Base-by-base conservation (phyloP, 108 stramenopile genomes). In the Ochromonas danica region DNA sequence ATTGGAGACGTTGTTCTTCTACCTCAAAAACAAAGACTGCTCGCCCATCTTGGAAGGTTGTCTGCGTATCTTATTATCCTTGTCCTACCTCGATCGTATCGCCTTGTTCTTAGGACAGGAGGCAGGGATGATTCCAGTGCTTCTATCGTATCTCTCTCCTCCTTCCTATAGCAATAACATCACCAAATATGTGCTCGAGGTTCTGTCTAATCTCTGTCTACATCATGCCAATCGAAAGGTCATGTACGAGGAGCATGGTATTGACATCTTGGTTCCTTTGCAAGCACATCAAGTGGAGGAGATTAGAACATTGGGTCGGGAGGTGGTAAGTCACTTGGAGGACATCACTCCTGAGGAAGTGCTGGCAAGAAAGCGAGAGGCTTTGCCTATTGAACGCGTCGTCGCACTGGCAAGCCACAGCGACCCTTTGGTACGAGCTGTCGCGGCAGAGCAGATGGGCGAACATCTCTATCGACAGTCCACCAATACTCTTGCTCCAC, bases 61-160 rank as follows among this genome's bases (percentile, higher is more conserved):
- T 1, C 78, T 86, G 42, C 78, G 86, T 28, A 79, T 78, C 40
- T 40, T 86, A 42, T 78, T 86, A 31, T 80, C 79, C 28, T 78
- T 86, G 3, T 79, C 86, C 0, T 86, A 85, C 62, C 67, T 75
- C 38, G 84, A 86, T 36, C 62, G 61, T 65, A 81, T 71, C 33
- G 51, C 45, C 10, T 14, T 75, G 51, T 75, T 6, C 14, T 27
- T 75, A 41, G 72, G 72, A 27, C 14, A 14, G 3, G 72, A 75
- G 6, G 72, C 14, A 14, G 72, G 51, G 22, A 6, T 14, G 6
- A 60, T 75, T 10, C 45, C 43, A 27, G 3, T 75, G 31, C 38
- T 75, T 41, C 27, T 75, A 3, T 45, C 43, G 40, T 75, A 14
- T 36, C 40, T 75, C 6, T 27, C 10, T 10, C 36, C 72, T 31